Conservation (phyloP, 1,284 basidiomycete species). For the Cryptococcus sp. region DNA sequence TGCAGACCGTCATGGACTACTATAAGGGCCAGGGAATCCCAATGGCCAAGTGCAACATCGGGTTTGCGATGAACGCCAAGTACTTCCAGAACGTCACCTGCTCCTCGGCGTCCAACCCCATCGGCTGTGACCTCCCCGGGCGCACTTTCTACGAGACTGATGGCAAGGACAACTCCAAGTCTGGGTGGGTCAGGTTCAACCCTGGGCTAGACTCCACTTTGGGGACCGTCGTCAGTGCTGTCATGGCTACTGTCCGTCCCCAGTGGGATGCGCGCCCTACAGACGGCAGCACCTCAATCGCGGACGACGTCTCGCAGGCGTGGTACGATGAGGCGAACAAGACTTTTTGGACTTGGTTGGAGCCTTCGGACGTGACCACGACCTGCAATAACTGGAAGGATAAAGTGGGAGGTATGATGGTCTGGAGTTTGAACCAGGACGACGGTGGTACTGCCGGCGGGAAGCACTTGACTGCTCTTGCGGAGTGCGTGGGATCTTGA, state of each 20-base stretch:
- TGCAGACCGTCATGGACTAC: conserved; percentile 15
- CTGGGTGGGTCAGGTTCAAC: conserved; percentile 20
- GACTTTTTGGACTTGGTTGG: conserved; percentile 32
- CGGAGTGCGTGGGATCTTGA: conserved; percentile 10
- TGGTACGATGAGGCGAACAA: conserved; percentile 12
- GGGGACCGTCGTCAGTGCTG: background rate
- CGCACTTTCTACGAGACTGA: conserved; percentile 6
- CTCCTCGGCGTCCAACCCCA: conserved; percentile 9
- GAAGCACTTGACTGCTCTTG: conserved; percentile 11
- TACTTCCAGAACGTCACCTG: conserved; percentile 26
- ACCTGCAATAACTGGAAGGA: conserved; percentile 20
- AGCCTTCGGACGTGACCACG: conserved; percentile 13
- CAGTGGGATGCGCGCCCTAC: conserved; percentile 9
- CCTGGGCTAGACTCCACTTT: conserved; percentile 10
- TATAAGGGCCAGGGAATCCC: conserved; percentile 17
- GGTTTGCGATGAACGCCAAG: conserved; percentile 35
- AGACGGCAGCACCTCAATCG: conserved; percentile 1
- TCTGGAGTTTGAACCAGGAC: conserved; percentile 30
- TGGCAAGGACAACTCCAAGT: conserved; percentile 15
- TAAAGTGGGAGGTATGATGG: conserved; percentile 25
- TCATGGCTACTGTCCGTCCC: conserved; percentile 1
- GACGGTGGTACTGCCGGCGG: conserved; percentile 12
- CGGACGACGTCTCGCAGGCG: conserved; percentile 8
- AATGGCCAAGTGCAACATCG: conserved; percentile 23
- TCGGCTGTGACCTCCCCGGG: conserved; percentile 26